phyloP scores from a whole-genome alignment of 2,329 filamentous ascomycete genomes.

The Ophiostoma novo-ulmi region DNA sequence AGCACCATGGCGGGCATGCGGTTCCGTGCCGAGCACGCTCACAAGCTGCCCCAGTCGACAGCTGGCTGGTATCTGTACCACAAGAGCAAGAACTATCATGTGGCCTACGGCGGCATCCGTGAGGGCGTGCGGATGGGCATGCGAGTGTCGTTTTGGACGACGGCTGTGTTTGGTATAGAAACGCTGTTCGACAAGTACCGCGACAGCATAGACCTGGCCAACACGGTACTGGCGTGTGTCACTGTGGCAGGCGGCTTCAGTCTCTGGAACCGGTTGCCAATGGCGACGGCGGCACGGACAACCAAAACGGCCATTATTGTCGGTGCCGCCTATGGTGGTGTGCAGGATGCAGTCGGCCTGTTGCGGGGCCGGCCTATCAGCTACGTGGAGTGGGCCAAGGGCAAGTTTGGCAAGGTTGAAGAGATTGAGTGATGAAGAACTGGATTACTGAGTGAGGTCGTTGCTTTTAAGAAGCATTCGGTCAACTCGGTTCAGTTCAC shows the following conservation, averaged over 20 bases:
- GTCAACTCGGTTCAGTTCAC: neutral
- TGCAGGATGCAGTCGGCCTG: constrained; percentile 69
- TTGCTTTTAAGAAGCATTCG: neutral
- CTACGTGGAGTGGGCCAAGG: constrained; percentile 64
- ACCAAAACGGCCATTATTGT: constrained; percentile 74
- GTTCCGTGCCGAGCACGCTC: constrained; percentile 93
- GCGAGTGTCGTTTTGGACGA: constrained; percentile 66
- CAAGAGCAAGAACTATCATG: constrained; percentile 93
- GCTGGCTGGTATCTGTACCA: constrained; percentile 98
- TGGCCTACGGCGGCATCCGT: constrained; percentile 68
- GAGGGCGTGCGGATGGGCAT: constrained; percentile 73
- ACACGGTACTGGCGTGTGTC: constrained; percentile 75
- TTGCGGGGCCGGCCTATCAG: constrained; percentile 66
- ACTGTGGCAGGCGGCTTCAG: constrained; percentile 84
- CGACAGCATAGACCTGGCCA: constrained; percentile 67
- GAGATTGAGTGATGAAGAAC: neutral
- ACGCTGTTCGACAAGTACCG: constrained; percentile 74
- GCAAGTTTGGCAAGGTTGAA: neutral
- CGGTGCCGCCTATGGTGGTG: constrained; percentile 71
- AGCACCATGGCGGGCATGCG: constrained; percentile 69
- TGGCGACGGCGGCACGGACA: constrained; percentile 69
- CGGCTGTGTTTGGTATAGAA: constrained; percentile 74
- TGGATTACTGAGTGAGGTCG: neutral
- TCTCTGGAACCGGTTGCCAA: constrained; percentile 73
- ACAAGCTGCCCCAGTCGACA: constrained; percentile 77